Conservation (phyloP, 2,329 filamentous ascomycete genomes). For the Pyrenophora tritici-repentis region DNA sequence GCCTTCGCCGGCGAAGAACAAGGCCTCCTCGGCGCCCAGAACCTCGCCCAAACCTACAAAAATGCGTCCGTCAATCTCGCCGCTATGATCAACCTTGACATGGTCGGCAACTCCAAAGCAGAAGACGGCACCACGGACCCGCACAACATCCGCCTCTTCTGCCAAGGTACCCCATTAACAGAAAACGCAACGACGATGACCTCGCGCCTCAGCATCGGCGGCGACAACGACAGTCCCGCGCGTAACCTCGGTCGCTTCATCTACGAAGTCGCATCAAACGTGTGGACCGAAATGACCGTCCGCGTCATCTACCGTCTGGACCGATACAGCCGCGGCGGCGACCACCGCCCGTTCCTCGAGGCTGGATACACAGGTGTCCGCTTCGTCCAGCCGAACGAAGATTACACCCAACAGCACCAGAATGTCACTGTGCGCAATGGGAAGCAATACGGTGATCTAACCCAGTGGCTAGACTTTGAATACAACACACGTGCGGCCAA, state of each 20-base stretch:
- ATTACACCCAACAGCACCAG: slow-evolving; percentile 62
- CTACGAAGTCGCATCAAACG: slow-evolving; percentile 57
- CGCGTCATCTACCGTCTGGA: slow-evolving; percentile 60
- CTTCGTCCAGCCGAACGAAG: slow-evolving; percentile 61
- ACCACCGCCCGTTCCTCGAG: slow-evolving; percentile 59
- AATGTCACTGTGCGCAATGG: slow-evolving; percentile 54
- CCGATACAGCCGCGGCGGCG: slow-evolving; percentile 60
- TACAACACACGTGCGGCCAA: slow-evolving; percentile 58
- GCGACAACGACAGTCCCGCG: slow-evolving; percentile 59
- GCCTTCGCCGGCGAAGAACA: slow-evolving; percentile 63
- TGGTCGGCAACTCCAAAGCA: slow-evolving; percentile 56
- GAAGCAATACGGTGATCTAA: slow-evolving; percentile 58
- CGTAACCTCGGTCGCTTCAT: slow-evolving; percentile 59
- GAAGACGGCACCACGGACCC: slow-evolving; percentile 51
- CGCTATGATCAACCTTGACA: slow-evolving; percentile 61
- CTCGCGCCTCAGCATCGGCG: slow-evolving; percentile 43
- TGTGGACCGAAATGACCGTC: slow-evolving; percentile 58
- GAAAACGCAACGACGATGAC: slow-evolving; percentile 46
- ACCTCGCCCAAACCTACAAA: slow-evolving; percentile 57
- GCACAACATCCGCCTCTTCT: slow-evolving; percentile 59
- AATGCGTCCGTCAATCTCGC: slow-evolving; percentile 57
- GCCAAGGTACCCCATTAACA: slow-evolving; percentile 52
- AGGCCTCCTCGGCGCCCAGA: slow-evolving; percentile 55
- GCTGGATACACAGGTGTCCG: slow-evolving; percentile 58
- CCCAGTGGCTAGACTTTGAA: slow-evolving; percentile 59